Evolutionary conservation across 2,329 filamentous ascomycete genomes (phyloP).

Genomic region (Sclerotinia trifoliorum): DNA sequence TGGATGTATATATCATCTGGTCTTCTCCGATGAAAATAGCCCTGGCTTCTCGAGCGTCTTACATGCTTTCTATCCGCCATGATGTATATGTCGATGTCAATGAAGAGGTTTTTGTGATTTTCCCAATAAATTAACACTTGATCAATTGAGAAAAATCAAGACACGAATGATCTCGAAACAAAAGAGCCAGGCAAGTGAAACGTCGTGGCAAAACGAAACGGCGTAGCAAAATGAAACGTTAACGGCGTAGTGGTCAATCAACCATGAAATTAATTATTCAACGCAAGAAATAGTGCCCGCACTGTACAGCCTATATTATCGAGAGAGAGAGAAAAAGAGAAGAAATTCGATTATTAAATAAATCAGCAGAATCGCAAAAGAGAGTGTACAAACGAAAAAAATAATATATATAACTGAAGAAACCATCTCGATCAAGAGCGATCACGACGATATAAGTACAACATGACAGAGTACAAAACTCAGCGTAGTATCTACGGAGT

Average conservation of each 20-base stretch:
- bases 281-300: constrained; percentile 6
- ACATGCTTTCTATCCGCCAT: constrained; percentile 6
- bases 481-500: background rate
- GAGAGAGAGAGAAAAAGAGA: background rate
- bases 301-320: background rate
- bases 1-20: constrained; percentile 16
- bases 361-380: background rate
- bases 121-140: background rate
- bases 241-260: background rate
- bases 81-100: background rate
- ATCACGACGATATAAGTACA: constrained; percentile 9
- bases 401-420: background rate
- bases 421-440: background rate
- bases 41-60: constrained; percentile 10
- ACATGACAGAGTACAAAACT: background rate
- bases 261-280: background rate
- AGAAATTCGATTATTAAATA: background rate
- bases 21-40: background rate
- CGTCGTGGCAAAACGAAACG: background rate
- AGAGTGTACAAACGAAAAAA: background rate
- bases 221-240: background rate
- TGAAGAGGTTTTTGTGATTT: background rate
- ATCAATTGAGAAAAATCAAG: background rate
- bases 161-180: background rate
- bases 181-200: background rate